Evolutionary conservation across 345 rosid genomes (phyloP), one percentile per base, ranked within the genome.

Genomic region (Firmiana major): DNA sequence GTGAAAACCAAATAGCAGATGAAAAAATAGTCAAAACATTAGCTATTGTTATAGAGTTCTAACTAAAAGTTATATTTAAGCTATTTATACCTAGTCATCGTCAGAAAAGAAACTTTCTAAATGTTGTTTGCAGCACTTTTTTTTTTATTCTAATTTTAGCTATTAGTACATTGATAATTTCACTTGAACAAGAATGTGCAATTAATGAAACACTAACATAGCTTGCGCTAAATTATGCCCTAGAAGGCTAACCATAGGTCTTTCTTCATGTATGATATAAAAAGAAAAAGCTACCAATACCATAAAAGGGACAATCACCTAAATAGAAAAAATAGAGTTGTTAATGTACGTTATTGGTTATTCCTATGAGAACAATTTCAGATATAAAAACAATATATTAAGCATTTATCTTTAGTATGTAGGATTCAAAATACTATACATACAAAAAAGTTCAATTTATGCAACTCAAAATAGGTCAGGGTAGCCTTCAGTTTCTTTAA

Each of bases 61-160:
- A 53, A 10, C 75, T 70, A 31, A 9, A 70, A 5, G 12, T 71
- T 62, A 53, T 71, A 34, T 53, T 53, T n/a, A 71, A 34, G 75
- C 48, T 19, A 34, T 34, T 71, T 53, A 19, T 53, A 53, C 31
- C 8, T 1, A 48, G 58, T 48, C 58, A 70, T 48, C 24, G 4
- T 28, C 7, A 26, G 58, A 24, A 13, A 53, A 71, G 75, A 71
- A 71, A 53, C 12, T 71, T 53, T 34, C 48, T 51, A 11, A 19
- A 71, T n/a, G 46, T 53, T 4, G 6, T 28, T n/a, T 53, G 75
- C 75, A 53, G 63, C 58, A 53, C 46, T 31, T 34, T 34, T 34
- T 53, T 71, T 28, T 36, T 71, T 38, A 38, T 38, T 38, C 45
- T 53, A 10, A 24, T 51, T n/a, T n/a, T n/a, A n/a, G n/a, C n/a